Conservation (phyloP, 306 rosid species). For the Cucurbita ficifolia region DNA sequence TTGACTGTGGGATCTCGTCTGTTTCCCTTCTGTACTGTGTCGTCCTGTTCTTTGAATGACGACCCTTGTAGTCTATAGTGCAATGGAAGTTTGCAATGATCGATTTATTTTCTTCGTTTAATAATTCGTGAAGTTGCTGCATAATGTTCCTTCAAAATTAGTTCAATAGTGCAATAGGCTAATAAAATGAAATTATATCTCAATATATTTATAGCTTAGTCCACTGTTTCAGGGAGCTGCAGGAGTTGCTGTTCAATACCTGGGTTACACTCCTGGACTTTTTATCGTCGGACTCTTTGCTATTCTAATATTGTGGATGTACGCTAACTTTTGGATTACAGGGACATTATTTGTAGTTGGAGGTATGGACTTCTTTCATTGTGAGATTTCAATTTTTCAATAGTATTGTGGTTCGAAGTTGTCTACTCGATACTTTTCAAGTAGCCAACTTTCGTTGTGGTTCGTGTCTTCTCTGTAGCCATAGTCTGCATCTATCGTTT, state of each 20-base stretch:
- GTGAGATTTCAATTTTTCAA: neutral
- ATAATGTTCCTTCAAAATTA: neutral
- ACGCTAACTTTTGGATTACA: constrained; percentile 93
- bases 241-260: constrained; percentile 64
- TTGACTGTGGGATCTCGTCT: neutral
- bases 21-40: neutral
- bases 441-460: neutral
- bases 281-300: constrained; percentile 84
- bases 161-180: neutral
- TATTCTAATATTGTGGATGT: constrained; percentile 93
- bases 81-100: neutral
- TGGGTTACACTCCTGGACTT: constrained; percentile 94
- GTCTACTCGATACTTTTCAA: neutral
- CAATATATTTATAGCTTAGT: constrained; percentile 20
- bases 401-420: neutral
- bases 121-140: neutral
- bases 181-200: neutral
- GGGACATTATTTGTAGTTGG: constrained; percentile 83
- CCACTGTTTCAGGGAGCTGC: constrained; percentile 66
- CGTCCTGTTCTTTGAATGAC: neutral
- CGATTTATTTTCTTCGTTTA: neutral
- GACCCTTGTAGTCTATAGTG: neutral
- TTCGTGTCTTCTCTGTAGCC: neutral
- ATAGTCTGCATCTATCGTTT: neutral
- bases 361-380: constrained; percentile 36